These are phyloP conservation scores for Gossypium davidsonii DNA, from an alignment of 441 rosid genomes.

Conservation along the genomic window DNA sequence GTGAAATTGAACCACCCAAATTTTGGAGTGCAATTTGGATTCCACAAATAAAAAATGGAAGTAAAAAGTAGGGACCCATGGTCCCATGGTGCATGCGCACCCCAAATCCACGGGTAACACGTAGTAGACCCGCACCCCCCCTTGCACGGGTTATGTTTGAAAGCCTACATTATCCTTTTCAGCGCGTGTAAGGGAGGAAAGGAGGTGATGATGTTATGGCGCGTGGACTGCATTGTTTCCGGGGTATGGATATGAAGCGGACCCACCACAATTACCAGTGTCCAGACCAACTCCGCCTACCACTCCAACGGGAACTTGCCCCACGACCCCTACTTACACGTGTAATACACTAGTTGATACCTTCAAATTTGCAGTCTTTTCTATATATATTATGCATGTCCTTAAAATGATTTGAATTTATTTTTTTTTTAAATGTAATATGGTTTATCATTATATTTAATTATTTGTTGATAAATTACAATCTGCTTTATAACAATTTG, in stretches of 20 bases:
- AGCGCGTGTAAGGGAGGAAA: not conserved
- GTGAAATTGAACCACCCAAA: not conserved
- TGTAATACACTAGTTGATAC: conserved; percentile 1
- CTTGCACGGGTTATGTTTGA: not conserved
- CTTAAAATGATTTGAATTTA: too few relatives aligned
- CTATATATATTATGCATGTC: too few relatives aligned
- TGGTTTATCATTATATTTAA: too few relatives aligned
- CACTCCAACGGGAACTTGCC: not conserved
- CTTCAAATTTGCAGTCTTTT: not conserved
- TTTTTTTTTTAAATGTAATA: too few relatives aligned
- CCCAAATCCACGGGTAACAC: not conserved
- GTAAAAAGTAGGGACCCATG: not conserved
- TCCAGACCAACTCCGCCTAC: not conserved
- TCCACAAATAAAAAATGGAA: conserved; percentile 3
- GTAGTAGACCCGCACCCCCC: not conserved
- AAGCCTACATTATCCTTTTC: not conserved
- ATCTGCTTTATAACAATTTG: too few relatives aligned
- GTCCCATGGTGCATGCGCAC: conserved; percentile 5
- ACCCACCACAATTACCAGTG: not conserved
- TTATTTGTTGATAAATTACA: too few relatives aligned
- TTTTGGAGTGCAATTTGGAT: not conserved
- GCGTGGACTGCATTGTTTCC: not conserved
- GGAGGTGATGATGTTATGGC: not conserved
- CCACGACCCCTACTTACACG: conserved; percentile 4
- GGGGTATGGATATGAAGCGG: not conserved